phyloP scores from a whole-genome alignment of 495 filamentous ascomycete genomes.

The Penicillium robsamsonii region DNA sequence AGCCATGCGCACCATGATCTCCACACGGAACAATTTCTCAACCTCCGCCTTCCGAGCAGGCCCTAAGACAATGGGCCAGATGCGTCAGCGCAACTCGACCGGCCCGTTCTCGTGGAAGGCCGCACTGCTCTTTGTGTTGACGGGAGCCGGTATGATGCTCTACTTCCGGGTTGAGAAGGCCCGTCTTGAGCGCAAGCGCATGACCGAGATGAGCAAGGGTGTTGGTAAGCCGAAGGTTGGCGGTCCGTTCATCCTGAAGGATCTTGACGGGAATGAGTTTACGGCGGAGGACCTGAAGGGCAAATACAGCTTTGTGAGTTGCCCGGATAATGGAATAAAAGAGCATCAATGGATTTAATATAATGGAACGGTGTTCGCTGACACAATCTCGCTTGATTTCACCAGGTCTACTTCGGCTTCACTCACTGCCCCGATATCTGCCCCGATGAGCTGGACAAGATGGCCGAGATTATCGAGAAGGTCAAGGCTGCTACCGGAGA shows the following conservation, averaged over 20 bases:
- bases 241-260: slow-evolving; percentile 76
- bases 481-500: slow-evolving; percentile 55
- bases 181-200: slow-evolving; percentile 77
- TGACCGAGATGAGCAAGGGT: slow-evolving; percentile 90
- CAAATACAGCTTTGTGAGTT: slow-evolving; percentile 69
- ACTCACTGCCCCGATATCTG: slow-evolving; percentile 98
- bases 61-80: slow-evolving; percentile 44
- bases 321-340: neutral
- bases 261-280: slow-evolving; percentile 75
- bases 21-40: slow-evolving; percentile 31
- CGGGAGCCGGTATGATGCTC: slow-evolving; percentile 71
- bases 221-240: slow-evolving; percentile 91
- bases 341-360: neutral
- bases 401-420: slow-evolving; percentile 93
- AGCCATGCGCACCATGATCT: slow-evolving; percentile 14
- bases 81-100: slow-evolving; percentile 41
- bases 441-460: slow-evolving; percentile 98
- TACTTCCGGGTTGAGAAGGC: slow-evolving; percentile 93
- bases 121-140: slow-evolving; percentile 77
- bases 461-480: slow-evolving; percentile 87
- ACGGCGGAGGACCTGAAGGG: slow-evolving; percentile 79
- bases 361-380: neutral
- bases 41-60: slow-evolving; percentile 29
- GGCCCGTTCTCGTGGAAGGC: slow-evolving; percentile 87
- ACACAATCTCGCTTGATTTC: neutral